These are phyloP conservation scores for Pisolithus thermaeus DNA, from an alignment of 1,284 basidiomycete species.

Conservation along the genomic window DNA sequence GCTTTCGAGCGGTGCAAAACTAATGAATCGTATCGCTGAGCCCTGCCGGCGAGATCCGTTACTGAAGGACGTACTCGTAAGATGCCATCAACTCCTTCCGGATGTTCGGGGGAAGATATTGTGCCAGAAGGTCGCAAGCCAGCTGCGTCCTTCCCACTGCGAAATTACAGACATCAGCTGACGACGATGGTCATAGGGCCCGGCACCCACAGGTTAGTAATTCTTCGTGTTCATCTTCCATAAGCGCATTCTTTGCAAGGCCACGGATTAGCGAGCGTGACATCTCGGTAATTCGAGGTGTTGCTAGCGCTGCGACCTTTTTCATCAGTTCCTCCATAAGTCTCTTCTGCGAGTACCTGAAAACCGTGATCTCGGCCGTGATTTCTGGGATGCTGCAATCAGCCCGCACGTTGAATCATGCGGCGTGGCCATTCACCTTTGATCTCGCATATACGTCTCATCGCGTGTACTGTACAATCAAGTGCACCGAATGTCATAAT, in stretches of 20 bases:
- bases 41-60: neutral
- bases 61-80: conserved; percentile 59
- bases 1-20: conserved; percentile 52
- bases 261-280: conserved; percentile 54
- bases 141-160: conserved; percentile 57
- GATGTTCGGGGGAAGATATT: conserved; percentile 56
- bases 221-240: conserved; percentile 65
- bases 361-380: conserved; percentile 61
- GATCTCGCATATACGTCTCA: conserved; percentile 56
- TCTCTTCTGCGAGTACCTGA: conserved; percentile 53
- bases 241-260: conserved; percentile 68
- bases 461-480: conserved; percentile 43
- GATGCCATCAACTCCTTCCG: conserved; percentile 42
- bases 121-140: conserved; percentile 64
- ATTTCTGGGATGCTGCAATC: conserved; percentile 45
- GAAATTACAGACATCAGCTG: conserved; percentile 4
- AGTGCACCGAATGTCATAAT: conserved; percentile 48
- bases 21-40: conserved; percentile 21
- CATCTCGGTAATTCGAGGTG: conserved; percentile 39
- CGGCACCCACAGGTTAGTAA: conserved; percentile 51
- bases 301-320: conserved; percentile 54
- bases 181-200: neutral
- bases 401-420: conserved; percentile 1
- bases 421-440: conserved; percentile 42
- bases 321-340: conserved; percentile 46